These are phyloP conservation scores for Marsdenia floribunda DNA, from an alignment of 257 asterid species.

Conservation along the genomic window DNA sequence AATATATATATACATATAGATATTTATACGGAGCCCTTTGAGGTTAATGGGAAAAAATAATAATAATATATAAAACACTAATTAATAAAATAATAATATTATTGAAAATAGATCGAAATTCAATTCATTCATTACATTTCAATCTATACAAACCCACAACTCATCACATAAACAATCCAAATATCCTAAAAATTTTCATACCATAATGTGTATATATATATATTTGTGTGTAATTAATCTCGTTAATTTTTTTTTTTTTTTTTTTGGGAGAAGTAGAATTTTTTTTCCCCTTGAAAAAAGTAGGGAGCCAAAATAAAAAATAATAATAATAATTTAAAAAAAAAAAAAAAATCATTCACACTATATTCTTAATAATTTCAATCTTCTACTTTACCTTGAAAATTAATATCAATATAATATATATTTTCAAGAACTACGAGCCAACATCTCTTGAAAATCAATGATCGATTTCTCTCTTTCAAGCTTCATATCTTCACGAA, in stretches of 20 bases:
- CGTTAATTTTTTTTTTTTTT: background rate
- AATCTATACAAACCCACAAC: background rate
- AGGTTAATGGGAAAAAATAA: no score
- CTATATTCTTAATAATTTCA: background rate
- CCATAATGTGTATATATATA: background rate
- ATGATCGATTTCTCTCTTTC: conserved; percentile 54
- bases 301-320: conserved; percentile 11
- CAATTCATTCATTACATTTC: background rate
- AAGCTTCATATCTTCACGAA: conserved; percentile 54
- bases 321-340: no score
- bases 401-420: no score
- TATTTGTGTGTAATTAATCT: background rate
- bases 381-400: background rate
- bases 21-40: no score
- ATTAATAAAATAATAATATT: background rate
- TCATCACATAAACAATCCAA: background rate
- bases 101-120: background rate
- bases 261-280: background rate
- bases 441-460: conserved; percentile 69
- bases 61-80: no score
- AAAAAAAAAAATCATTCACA: background rate
- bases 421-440: conserved; percentile 36
- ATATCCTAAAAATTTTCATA: background rate
- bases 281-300: conserved; percentile 6
- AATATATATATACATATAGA: no score